Conservation (phyloP, 2,329 filamentous ascomycete species). For the Monosporascus sp. region DNA sequence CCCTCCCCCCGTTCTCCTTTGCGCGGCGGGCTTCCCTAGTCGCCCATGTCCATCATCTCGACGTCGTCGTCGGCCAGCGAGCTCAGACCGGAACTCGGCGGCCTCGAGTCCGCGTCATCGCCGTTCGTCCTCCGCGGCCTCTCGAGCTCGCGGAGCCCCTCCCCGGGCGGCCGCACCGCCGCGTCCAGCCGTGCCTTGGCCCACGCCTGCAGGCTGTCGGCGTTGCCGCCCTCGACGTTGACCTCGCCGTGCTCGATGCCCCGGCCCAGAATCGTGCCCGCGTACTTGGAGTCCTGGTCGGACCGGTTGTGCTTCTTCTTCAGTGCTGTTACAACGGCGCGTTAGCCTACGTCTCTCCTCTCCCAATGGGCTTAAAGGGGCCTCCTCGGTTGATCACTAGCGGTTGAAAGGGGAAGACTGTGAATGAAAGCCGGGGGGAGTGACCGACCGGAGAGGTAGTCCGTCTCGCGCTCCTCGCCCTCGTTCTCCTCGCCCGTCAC, state of each 20-base stretch:
- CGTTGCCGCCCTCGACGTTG: constrained; percentile 71
- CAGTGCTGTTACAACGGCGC: constrained; percentile 45
- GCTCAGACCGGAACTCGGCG: constrained; percentile 51
- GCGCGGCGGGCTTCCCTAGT: neutral
- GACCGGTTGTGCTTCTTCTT: constrained; percentile 93
- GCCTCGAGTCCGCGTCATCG: constrained; percentile 34
- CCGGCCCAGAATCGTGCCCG: constrained; percentile 77
- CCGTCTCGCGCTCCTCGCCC: constrained; percentile 42
- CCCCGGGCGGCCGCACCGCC: constrained; percentile 20
- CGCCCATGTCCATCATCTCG: constrained; percentile 34
- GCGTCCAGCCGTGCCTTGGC: constrained; percentile 34
- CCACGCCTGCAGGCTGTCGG: constrained; percentile 65
- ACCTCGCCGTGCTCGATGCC: constrained; percentile 65
- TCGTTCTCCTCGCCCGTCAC: constrained; percentile 44
- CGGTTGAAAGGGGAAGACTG: neutral
- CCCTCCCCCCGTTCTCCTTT: neutral
- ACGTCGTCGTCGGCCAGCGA: constrained; percentile 45
- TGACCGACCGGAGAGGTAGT: constrained; percentile 61
- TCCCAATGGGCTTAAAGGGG: too few species aligned
- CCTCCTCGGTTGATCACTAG: too few species aligned
- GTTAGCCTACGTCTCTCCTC: constrained; percentile 5
- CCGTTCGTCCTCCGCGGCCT: constrained; percentile 12
- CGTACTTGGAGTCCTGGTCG: constrained; percentile 79
- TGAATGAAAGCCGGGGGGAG: constrained; percentile 3
- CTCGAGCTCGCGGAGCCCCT: neutral